Percentiles rank a stretch among this genome's conserved stretches.
Evolutionary conservation across 2,329 filamentous ascomycete genomes (phyloP).

Genomic region (Pestalotiopsis sp.): DNA sequence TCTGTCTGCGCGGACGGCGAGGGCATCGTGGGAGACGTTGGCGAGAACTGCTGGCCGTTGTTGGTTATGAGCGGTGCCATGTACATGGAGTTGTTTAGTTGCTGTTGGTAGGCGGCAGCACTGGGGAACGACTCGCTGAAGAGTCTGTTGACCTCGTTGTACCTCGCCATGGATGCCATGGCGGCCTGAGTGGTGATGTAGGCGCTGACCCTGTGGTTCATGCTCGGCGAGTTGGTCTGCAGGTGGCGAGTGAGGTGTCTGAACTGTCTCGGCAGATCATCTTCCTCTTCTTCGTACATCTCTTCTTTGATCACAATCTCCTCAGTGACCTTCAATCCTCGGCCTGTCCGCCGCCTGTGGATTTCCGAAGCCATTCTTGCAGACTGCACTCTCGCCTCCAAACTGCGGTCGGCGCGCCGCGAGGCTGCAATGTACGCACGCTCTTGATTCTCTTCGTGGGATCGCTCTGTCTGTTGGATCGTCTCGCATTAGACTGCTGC

Average conservation of each 20-base stretch:
- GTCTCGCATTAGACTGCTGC: conserved; percentile 20
- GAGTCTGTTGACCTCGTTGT: conserved; percentile 47
- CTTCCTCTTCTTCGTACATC: conserved; percentile 96
- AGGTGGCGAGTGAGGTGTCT: conserved; percentile 64
- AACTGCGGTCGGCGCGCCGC: conserved; percentile 78
- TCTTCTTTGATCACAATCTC: conserved; percentile 88
- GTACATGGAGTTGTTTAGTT: conserved; percentile 28
- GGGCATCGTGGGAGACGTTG: conserved; percentile 13
- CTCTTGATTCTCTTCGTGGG: conserved; percentile 81
- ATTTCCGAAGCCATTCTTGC: conserved; percentile 87
- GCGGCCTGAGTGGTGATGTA: conserved; percentile 44
- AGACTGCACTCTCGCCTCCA: conserved; percentile 87
- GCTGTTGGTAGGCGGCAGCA: conserved; percentile 32
- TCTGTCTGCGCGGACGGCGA: conserved; percentile 17
- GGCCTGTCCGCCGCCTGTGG: conserved; percentile 84
- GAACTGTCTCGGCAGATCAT: conserved; percentile 71
- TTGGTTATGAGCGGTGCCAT: conserved; percentile 25
- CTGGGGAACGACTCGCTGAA: conserved; percentile 50
- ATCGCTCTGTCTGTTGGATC: conserved; percentile 73
- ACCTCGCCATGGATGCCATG: conserved; percentile 43
- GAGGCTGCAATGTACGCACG: conserved; percentile 93
- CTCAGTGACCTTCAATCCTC: conserved; percentile 78
- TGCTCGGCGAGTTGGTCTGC: conserved; percentile 59
- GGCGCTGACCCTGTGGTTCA: conserved; percentile 62
- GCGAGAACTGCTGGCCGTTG: conserved; percentile 12